Conservation (phyloP, 345 rosid species). For the Arabidopsis thaliana region DNA sequence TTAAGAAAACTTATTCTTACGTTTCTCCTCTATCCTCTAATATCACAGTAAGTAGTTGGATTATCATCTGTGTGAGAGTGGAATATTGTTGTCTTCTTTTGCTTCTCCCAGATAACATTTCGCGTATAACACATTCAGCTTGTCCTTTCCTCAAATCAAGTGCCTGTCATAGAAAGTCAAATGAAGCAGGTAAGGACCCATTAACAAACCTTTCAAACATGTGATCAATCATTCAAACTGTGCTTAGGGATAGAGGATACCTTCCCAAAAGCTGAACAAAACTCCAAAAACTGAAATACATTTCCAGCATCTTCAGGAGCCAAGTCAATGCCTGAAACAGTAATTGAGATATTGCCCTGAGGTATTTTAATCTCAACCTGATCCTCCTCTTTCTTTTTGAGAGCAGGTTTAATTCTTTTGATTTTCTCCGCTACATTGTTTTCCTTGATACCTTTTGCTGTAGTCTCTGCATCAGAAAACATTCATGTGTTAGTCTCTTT, state of each 20-base stretch:
- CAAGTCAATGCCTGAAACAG: constrained; percentile 66
- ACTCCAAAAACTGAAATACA: constrained; percentile 79
- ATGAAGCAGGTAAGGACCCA: constrained; percentile 13
- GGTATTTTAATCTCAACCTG: constrained; percentile 56
- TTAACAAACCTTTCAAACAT: background rate
- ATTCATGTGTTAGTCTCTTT: constrained; percentile 3
- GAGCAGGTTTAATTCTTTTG: constrained; percentile 3
- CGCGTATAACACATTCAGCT: constrained; percentile 68
- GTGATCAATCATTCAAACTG: background rate
- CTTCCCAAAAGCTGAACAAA: constrained; percentile 81
- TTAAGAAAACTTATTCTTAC: constrained; percentile 48
- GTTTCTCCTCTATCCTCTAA: constrained; percentile 56
- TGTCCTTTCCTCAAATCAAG: constrained; percentile 75
- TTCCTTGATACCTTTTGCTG: constrained; percentile 22
- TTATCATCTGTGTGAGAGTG: constrained; percentile 57
- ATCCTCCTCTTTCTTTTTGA: constrained; percentile 41
- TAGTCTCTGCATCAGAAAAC: constrained; percentile 15
- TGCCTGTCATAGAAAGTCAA: constrained; percentile 50
- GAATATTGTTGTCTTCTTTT: constrained; percentile 60
- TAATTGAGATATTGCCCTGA: constrained; percentile 51
- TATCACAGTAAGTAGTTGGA: constrained; percentile 60
- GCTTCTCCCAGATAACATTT: constrained; percentile 57
- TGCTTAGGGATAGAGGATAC: constrained; percentile 42
- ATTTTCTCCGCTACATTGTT: constrained; percentile 22
- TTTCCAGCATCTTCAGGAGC: constrained; percentile 64